Conservation (phyloP, 768 basidiomycete genomes). For the Russula sp. region DNA sequence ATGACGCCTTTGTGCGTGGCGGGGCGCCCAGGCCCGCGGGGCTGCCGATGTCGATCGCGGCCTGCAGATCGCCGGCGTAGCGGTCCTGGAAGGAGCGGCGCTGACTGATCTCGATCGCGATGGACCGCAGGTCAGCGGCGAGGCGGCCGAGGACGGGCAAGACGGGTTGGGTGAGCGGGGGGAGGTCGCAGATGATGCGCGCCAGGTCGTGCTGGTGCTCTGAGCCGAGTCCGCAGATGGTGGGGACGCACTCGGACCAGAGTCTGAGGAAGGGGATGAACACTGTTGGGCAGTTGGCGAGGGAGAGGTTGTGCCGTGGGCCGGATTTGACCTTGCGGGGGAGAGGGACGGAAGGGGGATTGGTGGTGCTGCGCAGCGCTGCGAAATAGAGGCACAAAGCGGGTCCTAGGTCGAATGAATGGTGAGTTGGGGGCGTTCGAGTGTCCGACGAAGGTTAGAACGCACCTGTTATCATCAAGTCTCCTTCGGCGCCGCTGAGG, state of each 20-base stretch:
- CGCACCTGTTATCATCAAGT: conserved; percentile 81
- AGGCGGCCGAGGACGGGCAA: conserved; percentile 46
- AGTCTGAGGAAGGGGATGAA: conserved; percentile 66
- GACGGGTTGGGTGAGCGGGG: conserved; percentile 34
- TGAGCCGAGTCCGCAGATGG: conserved; percentile 53
- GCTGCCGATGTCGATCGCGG: conserved; percentile 62
- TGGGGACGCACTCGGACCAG: conserved; percentile 60
- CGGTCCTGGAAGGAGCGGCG: conserved; percentile 76
- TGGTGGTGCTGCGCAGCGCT: conserved; percentile 64
- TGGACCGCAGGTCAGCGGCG: conserved; percentile 74
- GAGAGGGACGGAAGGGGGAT: conserved; percentile 74
- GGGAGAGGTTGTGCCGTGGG: conserved; percentile 52
- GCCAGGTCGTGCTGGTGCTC: conserved; percentile 78
- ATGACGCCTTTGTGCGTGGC: conserved; percentile 41
- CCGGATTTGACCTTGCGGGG: conserved; percentile 46
- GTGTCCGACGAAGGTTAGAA: neutral
- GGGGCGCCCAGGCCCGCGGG: conserved; percentile 23
- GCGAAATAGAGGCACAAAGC: conserved; percentile 82
- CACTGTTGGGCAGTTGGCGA: conserved; percentile 57
- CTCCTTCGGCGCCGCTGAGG: conserved; percentile 69
- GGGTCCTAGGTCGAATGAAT: conserved; percentile 34
- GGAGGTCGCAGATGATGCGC: conserved; percentile 63
- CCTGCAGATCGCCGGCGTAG: conserved; percentile 68
- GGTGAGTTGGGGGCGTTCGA: neutral
- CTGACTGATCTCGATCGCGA: conserved; percentile 84